A percentile compares a stretch with the other conserved stretches of the same genome.
Evolutionary conservation across 2,329 filamentous ascomycete species (phyloP).

Genomic region (Aspergillus niger): DNA sequence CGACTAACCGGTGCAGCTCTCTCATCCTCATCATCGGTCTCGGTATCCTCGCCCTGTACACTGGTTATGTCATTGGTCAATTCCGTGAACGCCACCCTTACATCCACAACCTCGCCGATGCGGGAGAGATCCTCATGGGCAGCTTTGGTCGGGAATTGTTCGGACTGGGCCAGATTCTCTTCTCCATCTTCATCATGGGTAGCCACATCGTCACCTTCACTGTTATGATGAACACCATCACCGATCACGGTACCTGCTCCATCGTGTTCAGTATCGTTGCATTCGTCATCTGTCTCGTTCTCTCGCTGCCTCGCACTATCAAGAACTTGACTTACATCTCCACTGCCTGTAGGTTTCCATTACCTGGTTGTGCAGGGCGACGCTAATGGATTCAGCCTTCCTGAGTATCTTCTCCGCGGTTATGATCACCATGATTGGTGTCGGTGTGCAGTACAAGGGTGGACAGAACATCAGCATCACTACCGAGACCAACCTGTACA

Average conservation of each 20-base stretch:
- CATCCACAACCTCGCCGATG: constrained; percentile 69
- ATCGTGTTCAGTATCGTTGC: constrained; percentile 65
- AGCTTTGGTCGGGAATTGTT: constrained; percentile 63
- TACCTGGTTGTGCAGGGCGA: background rate
- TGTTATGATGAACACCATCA: constrained; percentile 68
- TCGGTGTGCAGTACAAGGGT: constrained; percentile 55
- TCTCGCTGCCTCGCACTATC: constrained; percentile 64
- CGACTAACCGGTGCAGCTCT: constrained; percentile 37
- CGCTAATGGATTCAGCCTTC: constrained; percentile 50
- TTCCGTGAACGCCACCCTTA: constrained; percentile 60
- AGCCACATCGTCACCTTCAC: constrained; percentile 71
- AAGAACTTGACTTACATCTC: constrained; percentile 64
- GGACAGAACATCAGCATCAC: constrained; percentile 39
- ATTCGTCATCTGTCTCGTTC: constrained; percentile 58
- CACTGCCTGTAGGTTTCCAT: constrained; percentile 50
- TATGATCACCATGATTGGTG: constrained; percentile 66
- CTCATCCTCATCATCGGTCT: constrained; percentile 57
- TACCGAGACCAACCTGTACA: constrained; percentile 49
- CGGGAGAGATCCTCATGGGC: constrained; percentile 64
- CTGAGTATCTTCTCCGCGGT: constrained; percentile 66
- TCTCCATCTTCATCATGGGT: constrained; percentile 69
- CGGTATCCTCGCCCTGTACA: constrained; percentile 60
- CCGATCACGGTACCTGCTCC: constrained; percentile 62
- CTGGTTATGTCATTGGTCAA: constrained; percentile 60
- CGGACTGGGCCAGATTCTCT: constrained; percentile 62